Percentiles rank a stretch among this genome's conserved stretches.
These are phyloP conservation scores for Candida vartiovaarae DNA, from an alignment of 805 yeast species.

Conservation along the genomic window DNA sequence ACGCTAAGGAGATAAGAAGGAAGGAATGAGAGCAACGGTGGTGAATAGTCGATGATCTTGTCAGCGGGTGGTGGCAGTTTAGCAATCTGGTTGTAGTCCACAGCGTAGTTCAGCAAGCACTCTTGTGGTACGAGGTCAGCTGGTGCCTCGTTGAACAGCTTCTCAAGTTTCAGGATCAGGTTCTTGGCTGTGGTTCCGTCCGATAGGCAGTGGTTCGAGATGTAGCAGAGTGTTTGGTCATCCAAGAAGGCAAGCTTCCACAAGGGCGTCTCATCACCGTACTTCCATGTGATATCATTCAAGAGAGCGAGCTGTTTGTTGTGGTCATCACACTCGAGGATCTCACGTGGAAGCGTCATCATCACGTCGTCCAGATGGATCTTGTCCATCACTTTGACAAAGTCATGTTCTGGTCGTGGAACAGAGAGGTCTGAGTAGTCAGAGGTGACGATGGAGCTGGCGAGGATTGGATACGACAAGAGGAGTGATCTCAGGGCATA, in stretches of 20 bases:
- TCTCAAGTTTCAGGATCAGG: conserved; percentile 9
- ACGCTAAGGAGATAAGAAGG: conserved; percentile 7
- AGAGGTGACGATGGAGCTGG: conserved; percentile 9
- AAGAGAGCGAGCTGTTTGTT: conserved; percentile 5
- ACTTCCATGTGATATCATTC: conserved; percentile 11
- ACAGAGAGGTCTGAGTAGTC: conserved; percentile 12
- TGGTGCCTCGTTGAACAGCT: conserved; percentile 1
- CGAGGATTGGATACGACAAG: conserved; percentile 16
- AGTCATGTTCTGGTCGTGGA: conserved; percentile 15
- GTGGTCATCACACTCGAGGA: background rate
- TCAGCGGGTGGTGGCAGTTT: conserved; percentile 16
- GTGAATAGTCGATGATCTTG: conserved; percentile 5
- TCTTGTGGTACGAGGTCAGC: background rate
- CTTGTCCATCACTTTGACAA: conserved; percentile 12
- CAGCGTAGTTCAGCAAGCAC: conserved; percentile 8
- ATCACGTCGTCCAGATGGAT: conserved; percentile 12
- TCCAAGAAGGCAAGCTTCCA: conserved; percentile 17
- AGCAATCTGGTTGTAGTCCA: conserved; percentile 6
- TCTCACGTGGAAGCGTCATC: conserved; percentile 5
- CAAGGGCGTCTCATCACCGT: conserved; percentile 9
- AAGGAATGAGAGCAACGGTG: conserved; percentile 9
- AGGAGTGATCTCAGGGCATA: conserved; percentile 6
- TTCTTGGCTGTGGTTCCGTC: conserved; percentile 16
- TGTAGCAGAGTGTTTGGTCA: conserved; percentile 10
- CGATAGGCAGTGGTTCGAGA: conserved; percentile 18